Evolutionary conservation across 352 stramenopile genomes (phyloP).

Genomic region (Globisporangium okanoganense): DNA sequence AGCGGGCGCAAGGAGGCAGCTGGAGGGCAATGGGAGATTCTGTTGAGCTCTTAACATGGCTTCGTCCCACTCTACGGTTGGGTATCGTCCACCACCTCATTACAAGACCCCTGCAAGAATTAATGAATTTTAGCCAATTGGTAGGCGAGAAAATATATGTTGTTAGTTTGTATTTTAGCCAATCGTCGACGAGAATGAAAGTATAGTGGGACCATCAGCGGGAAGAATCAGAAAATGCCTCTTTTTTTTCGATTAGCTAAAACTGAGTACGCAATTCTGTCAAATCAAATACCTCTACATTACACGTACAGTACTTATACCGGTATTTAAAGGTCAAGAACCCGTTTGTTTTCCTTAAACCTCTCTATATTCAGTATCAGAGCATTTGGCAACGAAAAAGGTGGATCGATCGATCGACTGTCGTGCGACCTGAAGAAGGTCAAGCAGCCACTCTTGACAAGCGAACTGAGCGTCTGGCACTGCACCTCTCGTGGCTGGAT

Average conservation of each 20-base stretch:
- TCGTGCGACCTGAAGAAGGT: background rate
- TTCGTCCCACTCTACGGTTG: conserved; percentile 3
- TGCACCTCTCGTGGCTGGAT: background rate
- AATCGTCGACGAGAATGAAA: background rate
- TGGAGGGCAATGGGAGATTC: background rate
- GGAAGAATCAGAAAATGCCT: background rate
- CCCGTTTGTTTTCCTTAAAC: background rate
- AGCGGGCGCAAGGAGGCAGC: background rate
- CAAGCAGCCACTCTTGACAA: background rate
- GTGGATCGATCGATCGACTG: background rate
- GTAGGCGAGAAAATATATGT: no score
- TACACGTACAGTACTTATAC: no score
- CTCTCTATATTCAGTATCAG: background rate
- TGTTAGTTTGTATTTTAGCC: background rate
- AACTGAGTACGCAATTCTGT: background rate
- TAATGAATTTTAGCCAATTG: background rate
- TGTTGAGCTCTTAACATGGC: conserved; percentile 5
- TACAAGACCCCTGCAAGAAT: background rate
- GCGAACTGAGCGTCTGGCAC: background rate
- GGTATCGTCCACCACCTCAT: background rate
- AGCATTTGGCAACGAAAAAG: background rate
- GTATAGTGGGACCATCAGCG: background rate
- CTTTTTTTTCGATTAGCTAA: background rate
- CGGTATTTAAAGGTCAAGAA: background rate
- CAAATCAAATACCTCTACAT: background rate